phyloP scores from a whole-genome alignment of 1,284 basidiomycete species.

The Malassezia restricta region DNA sequence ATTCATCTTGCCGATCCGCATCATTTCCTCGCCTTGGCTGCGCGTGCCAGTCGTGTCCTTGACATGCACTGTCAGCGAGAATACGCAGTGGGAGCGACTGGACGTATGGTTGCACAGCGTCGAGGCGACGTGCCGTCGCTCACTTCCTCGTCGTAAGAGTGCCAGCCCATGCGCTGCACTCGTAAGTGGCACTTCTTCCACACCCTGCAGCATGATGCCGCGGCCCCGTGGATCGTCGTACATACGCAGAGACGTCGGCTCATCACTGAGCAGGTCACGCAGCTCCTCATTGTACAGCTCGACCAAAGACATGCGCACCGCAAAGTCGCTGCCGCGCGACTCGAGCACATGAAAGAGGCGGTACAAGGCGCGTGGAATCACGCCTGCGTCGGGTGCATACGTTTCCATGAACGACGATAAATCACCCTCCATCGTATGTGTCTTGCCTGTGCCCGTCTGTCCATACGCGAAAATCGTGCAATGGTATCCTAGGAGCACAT shows the following conservation, averaged over 20 bases:
- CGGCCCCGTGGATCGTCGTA: slow-evolving; percentile 66
- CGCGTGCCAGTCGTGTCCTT: slow-evolving; percentile 59
- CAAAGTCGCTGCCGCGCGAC: slow-evolving; percentile 59
- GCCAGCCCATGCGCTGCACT: slow-evolving; percentile 72
- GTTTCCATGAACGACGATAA: slow-evolving; percentile 55
- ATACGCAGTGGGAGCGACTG: slow-evolving; percentile 93
- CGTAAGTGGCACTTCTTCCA: slow-evolving; percentile 78
- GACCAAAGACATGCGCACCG: slow-evolving; percentile 84
- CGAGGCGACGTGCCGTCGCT: slow-evolving; percentile 81
- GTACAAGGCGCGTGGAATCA: slow-evolving; percentile 92
- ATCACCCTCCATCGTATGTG: slow-evolving; percentile 51
- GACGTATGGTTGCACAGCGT: slow-evolving; percentile 98
- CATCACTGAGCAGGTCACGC: slow-evolving; percentile 53
- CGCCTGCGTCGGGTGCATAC: slow-evolving; percentile 78
- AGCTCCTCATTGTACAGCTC: slow-evolving; percentile 99
- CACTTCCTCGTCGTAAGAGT: slow-evolving; percentile 74
- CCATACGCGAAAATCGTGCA: slow-evolving; percentile 98
- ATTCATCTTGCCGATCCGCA: slow-evolving; percentile 89
- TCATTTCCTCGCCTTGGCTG: slow-evolving; percentile 62
- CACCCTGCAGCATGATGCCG: slow-evolving; percentile 82
- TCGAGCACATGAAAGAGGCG: slow-evolving; percentile 83
- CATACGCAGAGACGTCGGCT: slow-evolving; percentile 53
- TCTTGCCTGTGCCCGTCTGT: slow-evolving; percentile 97
- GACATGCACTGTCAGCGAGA: slow-evolving; percentile 83
- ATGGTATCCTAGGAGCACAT: slow-evolving; percentile 89